Percentiles rank a stretch among this genome's conserved stretches.
phyloP scores from a whole-genome alignment of 2,329 filamentous ascomycete genomes.

The Aspergillus sp. region DNA sequence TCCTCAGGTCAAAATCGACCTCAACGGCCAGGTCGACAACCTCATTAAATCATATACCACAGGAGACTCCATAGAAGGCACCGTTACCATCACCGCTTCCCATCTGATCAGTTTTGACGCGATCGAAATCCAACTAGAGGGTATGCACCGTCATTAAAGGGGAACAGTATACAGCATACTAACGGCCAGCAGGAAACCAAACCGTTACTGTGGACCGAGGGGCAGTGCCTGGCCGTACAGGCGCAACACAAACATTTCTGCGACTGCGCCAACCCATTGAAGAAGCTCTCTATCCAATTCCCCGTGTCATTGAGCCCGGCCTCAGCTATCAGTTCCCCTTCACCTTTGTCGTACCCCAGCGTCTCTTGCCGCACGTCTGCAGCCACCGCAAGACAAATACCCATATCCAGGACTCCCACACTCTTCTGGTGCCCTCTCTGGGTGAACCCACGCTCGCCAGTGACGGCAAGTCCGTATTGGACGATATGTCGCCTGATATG shows the following conservation, averaged over 20 bases:
- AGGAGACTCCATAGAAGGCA: slow-evolving; percentile 57
- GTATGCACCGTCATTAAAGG: slow-evolving; percentile 32
- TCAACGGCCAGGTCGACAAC: slow-evolving; percentile 30
- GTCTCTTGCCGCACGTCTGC: slow-evolving; percentile 61
- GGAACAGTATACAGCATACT: neutral
- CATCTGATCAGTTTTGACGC: slow-evolving; percentile 58
- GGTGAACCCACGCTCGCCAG: slow-evolving; percentile 58
- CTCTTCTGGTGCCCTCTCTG: slow-evolving; percentile 60
- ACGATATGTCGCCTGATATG: slow-evolving; percentile 66
- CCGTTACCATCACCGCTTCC: slow-evolving; percentile 50
- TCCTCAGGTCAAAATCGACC: slow-evolving; percentile 32
- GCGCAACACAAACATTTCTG: slow-evolving; percentile 61
- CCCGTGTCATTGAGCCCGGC: slow-evolving; percentile 55
- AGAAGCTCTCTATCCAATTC: slow-evolving; percentile 52
- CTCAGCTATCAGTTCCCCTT: slow-evolving; percentile 61
- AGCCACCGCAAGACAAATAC: slow-evolving; percentile 52
- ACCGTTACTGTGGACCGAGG: slow-evolving; percentile 57
- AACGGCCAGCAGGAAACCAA: slow-evolving; percentile 45
- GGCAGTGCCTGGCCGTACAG: slow-evolving; percentile 54
- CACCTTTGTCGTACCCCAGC: slow-evolving; percentile 62
- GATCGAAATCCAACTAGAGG: slow-evolving; percentile 59
- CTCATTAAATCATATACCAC: slow-evolving; percentile 55
- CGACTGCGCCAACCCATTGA: slow-evolving; percentile 62
- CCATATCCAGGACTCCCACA: slow-evolving; percentile 56
- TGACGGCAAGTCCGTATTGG: slow-evolving; percentile 51